A percentile compares a stretch with the other conserved stretches of the same genome.
phyloP scores from a whole-genome alignment of 2,329 filamentous ascomycete species.

The Stemphylium lycopersici region DNA sequence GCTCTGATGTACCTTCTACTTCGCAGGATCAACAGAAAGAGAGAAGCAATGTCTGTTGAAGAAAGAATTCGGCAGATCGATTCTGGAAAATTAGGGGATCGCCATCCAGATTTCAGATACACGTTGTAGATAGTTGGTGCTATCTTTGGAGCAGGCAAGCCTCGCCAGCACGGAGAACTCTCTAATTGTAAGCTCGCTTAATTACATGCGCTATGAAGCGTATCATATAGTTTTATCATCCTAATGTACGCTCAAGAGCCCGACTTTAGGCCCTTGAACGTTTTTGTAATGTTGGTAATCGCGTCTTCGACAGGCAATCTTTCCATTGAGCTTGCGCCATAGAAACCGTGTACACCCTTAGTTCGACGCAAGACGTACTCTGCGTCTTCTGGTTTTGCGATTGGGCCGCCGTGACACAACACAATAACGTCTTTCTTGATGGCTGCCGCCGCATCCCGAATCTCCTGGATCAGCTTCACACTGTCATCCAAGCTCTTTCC shows the following conservation, averaged over 20 bases:
- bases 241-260: not conserved
- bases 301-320: slow-evolving; percentile 70
- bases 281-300: slow-evolving; percentile 63
- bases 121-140: slow-evolving; percentile 5
- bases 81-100: slow-evolving; percentile 54
- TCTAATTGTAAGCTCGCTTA: no score
- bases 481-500: slow-evolving; percentile 69
- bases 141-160: not conserved
- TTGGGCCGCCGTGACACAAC: slow-evolving; percentile 73
- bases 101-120: slow-evolving; percentile 59
- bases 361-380: slow-evolving; percentile 66
- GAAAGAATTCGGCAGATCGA: slow-evolving; percentile 54
- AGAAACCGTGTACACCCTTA: slow-evolving; percentile 72
- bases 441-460: slow-evolving; percentile 64
- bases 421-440: slow-evolving; percentile 67
- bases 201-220: not conserved
- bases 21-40: slow-evolving; percentile 54
- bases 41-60: slow-evolving; percentile 55
- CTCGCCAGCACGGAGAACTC: no score
- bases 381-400: slow-evolving; percentile 68
- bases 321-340: slow-evolving; percentile 74
- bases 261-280: slow-evolving; percentile 56
- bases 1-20: slow-evolving; percentile 52
- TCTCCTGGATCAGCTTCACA: slow-evolving; percentile 66
- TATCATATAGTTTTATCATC: not conserved